Conservation (phyloP, 352 stramenopile species). For the Pythium brachiatum region DNA sequence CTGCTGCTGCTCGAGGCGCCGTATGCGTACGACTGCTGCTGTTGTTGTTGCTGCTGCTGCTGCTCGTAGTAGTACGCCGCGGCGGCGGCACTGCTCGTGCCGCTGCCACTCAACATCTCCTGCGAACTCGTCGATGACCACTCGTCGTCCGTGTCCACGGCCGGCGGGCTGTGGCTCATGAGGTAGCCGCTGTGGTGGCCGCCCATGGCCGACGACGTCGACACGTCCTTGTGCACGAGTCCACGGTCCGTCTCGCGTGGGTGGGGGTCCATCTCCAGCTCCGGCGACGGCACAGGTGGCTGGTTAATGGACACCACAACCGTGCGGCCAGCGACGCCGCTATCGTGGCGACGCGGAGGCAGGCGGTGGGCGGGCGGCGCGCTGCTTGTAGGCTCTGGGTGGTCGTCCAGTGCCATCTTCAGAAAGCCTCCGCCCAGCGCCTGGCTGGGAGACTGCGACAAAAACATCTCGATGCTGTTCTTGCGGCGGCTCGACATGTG, state of each 20-base stretch:
- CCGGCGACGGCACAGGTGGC: background rate
- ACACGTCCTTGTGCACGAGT: slow-evolving; percentile 3
- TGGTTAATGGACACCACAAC: slow-evolving; percentile 16
- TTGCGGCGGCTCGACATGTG: slow-evolving; percentile 53
- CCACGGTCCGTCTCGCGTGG: background rate
- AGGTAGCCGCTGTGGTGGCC: slow-evolving; percentile 8
- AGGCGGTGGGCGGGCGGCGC: slow-evolving; percentile 6
- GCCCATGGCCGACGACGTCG: background rate
- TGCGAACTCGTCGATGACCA: slow-evolving; percentile 25
- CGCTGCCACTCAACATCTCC: slow-evolving; percentile 19
- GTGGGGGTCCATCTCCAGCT: slow-evolving; percentile 3
- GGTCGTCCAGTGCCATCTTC: slow-evolving; percentile 71
- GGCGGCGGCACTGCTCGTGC: slow-evolving; percentile 6
- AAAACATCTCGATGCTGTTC: slow-evolving; percentile 88
- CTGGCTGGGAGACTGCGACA: slow-evolving; percentile 80
- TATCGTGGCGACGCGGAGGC: slow-evolving; percentile 15
- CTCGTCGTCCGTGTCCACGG: slow-evolving; percentile 24
- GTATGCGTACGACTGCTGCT: slow-evolving; percentile 7
- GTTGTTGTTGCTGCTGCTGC: slow-evolving; percentile 6
- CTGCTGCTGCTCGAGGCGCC: background rate
- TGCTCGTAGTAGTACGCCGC: slow-evolving; percentile 20
- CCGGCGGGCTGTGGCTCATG: slow-evolving; percentile 21
- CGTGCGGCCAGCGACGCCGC: background rate
- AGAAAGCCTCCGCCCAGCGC: slow-evolving; percentile 75
- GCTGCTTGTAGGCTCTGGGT: background rate